Conservation (phyloP, 1,284 basidiomycete genomes). For the Mycena sp. region DNA sequence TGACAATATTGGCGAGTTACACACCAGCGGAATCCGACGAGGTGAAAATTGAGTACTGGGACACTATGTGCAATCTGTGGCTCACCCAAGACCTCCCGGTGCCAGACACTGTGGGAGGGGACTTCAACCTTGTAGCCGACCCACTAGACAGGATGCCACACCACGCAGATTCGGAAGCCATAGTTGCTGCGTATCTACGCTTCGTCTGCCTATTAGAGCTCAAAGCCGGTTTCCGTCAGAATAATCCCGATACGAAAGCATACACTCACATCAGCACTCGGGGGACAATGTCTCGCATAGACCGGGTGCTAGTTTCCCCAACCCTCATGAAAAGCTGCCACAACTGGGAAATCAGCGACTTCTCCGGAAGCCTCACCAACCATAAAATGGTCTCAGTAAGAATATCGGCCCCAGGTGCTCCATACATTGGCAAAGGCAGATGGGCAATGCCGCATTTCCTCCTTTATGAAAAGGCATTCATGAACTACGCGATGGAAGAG, state of each 20-base stretch:
- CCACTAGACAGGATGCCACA: slow-evolving; percentile 15
- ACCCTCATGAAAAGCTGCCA: not conserved
- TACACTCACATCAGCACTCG: not conserved
- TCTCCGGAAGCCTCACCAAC: not conserved
- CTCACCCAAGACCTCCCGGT: not conserved
- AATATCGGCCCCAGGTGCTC: not conserved
- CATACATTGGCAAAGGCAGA: slow-evolving; percentile 20
- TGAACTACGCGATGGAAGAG: not conserved
- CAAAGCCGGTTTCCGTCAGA: slow-evolving; percentile 13
- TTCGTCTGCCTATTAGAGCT: not conserved
- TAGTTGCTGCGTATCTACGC: not conserved
- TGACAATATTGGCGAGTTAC: slow-evolving; percentile 2
- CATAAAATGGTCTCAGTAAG: not conserved
- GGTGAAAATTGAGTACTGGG: slow-evolving; percentile 22
- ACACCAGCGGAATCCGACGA: not conserved
- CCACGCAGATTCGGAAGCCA: not conserved
- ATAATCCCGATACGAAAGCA: not conserved
- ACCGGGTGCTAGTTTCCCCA: not conserved
- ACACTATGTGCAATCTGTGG: slow-evolving; percentile 4
- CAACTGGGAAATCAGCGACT: not conserved
- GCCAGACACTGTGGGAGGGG: slow-evolving; percentile 8
- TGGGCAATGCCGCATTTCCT: slow-evolving; percentile 13
- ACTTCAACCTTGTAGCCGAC: slow-evolving; percentile 20
- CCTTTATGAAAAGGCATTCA: slow-evolving; percentile 8
- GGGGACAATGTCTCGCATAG: not conserved